Evolutionary conservation across 768 basidiomycete species (phyloP).

Genomic region (Rhizopogon rudus): DNA sequence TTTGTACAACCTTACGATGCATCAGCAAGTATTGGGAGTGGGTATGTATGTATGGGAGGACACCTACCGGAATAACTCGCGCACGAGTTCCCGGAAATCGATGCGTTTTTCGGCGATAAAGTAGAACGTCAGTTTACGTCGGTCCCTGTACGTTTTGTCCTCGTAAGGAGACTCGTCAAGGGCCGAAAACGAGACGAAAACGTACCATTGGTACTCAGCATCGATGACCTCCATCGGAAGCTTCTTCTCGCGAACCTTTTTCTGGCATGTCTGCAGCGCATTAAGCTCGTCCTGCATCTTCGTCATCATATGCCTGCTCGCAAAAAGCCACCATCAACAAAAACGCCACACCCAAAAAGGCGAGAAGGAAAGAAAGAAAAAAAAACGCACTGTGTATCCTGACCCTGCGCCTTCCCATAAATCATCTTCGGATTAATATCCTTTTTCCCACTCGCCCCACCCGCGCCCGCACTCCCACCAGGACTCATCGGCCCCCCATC

Average conservation of each 20-base stretch:
- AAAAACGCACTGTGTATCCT: slow-evolving; percentile 72
- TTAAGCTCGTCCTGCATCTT: slow-evolving; percentile 92
- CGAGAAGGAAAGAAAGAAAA: neutral
- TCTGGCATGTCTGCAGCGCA: slow-evolving; percentile 87
- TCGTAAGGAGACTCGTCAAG: slow-evolving; percentile 1
- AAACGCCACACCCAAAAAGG: neutral
- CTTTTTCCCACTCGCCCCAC: slow-evolving; percentile 49
- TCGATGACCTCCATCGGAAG: slow-evolving; percentile 98
- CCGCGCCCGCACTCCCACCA: slow-evolving; percentile 25
- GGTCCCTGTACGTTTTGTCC: slow-evolving; percentile 58
- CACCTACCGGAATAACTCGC: slow-evolving; percentile 81
- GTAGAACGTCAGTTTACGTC: slow-evolving; percentile 97
- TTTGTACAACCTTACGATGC: slow-evolving; percentile 70
- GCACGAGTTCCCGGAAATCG: slow-evolving; percentile 93
- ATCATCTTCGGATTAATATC: slow-evolving; percentile 98
- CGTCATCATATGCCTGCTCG: slow-evolving; percentile 58
- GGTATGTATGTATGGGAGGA: neutral
- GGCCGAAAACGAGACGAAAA: slow-evolving; percentile 3
- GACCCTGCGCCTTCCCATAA: slow-evolving; percentile 77
- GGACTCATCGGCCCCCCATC: slow-evolving; percentile 46
- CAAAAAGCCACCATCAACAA: slow-evolving; percentile 7
- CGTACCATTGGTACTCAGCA: slow-evolving; percentile 97
- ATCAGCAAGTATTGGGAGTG: slow-evolving; percentile 4
- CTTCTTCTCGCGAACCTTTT: slow-evolving; percentile 89
- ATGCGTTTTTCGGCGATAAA: slow-evolving; percentile 95